Percentiles rank a stretch among this genome's conserved stretches.
These are phyloP conservation scores for Botrytis galanthina DNA, from an alignment of 2,329 filamentous ascomycete genomes.

Conservation along the genomic window DNA sequence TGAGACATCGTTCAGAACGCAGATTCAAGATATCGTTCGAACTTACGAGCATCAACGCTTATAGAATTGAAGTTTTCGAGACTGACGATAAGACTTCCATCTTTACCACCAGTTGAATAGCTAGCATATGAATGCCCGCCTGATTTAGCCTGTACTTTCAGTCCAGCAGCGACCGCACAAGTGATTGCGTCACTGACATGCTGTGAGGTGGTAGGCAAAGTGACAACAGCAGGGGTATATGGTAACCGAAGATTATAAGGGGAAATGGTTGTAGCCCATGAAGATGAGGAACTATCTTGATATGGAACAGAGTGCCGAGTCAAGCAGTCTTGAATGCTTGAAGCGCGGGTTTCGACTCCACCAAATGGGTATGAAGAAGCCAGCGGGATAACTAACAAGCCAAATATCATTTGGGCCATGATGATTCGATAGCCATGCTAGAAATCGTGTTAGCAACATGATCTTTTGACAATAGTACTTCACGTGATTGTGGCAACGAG, in stretches of 20 bases:
- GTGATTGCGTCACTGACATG: slow-evolving; percentile 45
- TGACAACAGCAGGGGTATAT: slow-evolving; percentile 29
- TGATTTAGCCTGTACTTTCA: slow-evolving; percentile 51
- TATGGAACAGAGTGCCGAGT: slow-evolving; percentile 22
- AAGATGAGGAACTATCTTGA: slow-evolving; percentile 21
- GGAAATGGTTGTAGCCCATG: slow-evolving; percentile 24
- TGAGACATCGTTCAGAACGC: background rate
- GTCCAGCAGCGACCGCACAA: slow-evolving; percentile 44
- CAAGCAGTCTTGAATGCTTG: slow-evolving; percentile 25
- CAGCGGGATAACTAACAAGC: background rate
- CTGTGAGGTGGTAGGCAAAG: slow-evolving; percentile 35
- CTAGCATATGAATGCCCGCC: slow-evolving; percentile 58
- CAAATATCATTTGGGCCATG: background rate
- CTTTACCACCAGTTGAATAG: slow-evolving; percentile 45
- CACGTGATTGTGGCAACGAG: background rate
- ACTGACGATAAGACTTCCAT: slow-evolving; percentile 55
- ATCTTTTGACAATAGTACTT: background rate
- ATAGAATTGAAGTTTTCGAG: slow-evolving; percentile 53
- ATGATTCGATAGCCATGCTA: background rate
- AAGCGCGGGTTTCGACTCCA: background rate
- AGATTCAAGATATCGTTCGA: background rate
- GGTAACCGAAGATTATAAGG: slow-evolving; percentile 32
- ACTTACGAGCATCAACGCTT: slow-evolving; percentile 45
- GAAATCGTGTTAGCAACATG: background rate
- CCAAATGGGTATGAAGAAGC: background rate